Evolutionary conservation across 1,139 yeast species (phyloP).

Genomic region (Petasospora rhodanensis): DNA sequence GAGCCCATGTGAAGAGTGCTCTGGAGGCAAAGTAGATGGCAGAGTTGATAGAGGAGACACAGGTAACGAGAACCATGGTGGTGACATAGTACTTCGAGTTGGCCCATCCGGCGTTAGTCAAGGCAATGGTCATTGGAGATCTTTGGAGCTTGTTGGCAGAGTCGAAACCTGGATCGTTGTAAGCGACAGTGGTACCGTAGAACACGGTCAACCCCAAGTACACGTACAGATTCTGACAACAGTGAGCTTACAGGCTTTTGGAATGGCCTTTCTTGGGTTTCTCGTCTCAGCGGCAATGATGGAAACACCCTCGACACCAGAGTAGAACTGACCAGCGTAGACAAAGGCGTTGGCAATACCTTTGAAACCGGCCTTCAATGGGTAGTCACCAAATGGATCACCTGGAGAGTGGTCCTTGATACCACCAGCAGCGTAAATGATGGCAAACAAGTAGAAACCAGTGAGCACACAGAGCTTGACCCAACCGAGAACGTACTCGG

Average conservation of each 20-base stretch:
- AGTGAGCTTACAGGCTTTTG: slow-evolving; percentile 74
- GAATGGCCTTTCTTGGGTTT: slow-evolving; percentile 72
- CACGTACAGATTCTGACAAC: slow-evolving; percentile 71
- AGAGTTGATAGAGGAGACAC: slow-evolving; percentile 62
- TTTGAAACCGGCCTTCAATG: slow-evolving; percentile 43
- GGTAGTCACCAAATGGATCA: slow-evolving; percentile 48
- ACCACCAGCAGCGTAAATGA: slow-evolving; percentile 66
- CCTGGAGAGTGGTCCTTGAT: slow-evolving; percentile 45
- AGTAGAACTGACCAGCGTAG: slow-evolving; percentile 72
- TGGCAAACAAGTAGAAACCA: slow-evolving; percentile 54
- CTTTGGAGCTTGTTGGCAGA: slow-evolving; percentile 37
- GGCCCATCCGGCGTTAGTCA: slow-evolving; percentile 40
- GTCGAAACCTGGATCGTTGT: slow-evolving; percentile 49
- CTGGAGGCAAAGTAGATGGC: slow-evolving; percentile 51
- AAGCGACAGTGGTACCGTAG: slow-evolving; percentile 71
- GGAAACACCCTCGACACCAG: slow-evolving; percentile 71
- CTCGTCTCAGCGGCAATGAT: slow-evolving; percentile 76
- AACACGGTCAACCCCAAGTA: slow-evolving; percentile 64
- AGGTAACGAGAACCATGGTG: slow-evolving; percentile 48
- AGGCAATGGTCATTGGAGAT: slow-evolving; percentile 55
- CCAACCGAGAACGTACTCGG: slow-evolving; percentile 54
- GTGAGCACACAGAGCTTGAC: slow-evolving; percentile 46
- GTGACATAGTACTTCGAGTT: slow-evolving; percentile 56
- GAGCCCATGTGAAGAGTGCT: slow-evolving; percentile 48
- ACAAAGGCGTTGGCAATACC: slow-evolving; percentile 47